Evolutionary conservation across 768 basidiomycete genomes (phyloP).

Genomic region (Rhodotorula kratochvilovae): DNA sequence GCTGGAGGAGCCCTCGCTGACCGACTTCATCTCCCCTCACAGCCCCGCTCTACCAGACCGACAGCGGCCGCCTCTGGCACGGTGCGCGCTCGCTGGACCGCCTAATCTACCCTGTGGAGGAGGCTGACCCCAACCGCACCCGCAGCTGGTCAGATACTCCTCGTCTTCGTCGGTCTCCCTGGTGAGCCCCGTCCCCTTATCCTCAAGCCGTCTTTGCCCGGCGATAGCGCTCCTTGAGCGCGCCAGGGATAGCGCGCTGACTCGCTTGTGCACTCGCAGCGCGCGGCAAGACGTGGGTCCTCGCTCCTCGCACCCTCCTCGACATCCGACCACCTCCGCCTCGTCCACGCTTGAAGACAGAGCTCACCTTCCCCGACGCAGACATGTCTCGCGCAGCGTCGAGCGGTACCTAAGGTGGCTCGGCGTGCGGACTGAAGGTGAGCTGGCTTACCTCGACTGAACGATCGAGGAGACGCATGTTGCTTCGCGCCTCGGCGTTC

Average conservation of each 20-base stretch:
- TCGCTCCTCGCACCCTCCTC: too few relatives aligned
- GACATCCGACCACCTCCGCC: background rate
- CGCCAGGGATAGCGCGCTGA: too few relatives aligned
- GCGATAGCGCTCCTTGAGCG: too few relatives aligned
- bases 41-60: slow-evolving; percentile 92
- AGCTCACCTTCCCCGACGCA: slow-evolving; percentile 51
- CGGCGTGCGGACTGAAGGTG: slow-evolving; percentile 78
- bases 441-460: background rate
- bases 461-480: background rate
- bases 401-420: slow-evolving; percentile 98
- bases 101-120: background rate
- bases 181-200: slow-evolving; percentile 38
- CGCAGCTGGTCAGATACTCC: slow-evolving; percentile 73
- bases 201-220: too few relatives aligned
- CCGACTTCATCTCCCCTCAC: slow-evolving; percentile 41
- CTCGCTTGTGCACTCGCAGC: slow-evolving; percentile 6
- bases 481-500: background rate
- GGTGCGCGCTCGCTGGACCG: slow-evolving; percentile 1
- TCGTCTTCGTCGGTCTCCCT: slow-evolving; percentile 85
- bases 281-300: slow-evolving; percentile 35
- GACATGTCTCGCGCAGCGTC: slow-evolving; percentile 88
- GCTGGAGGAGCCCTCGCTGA: background rate
- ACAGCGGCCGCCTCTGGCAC: slow-evolving; percentile 51
- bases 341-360: too few relatives aligned
- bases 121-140: background rate